phyloP scores from a whole-genome alignment of 768 basidiomycete genomes.

The Psilocybe subaeruginosa region DNA sequence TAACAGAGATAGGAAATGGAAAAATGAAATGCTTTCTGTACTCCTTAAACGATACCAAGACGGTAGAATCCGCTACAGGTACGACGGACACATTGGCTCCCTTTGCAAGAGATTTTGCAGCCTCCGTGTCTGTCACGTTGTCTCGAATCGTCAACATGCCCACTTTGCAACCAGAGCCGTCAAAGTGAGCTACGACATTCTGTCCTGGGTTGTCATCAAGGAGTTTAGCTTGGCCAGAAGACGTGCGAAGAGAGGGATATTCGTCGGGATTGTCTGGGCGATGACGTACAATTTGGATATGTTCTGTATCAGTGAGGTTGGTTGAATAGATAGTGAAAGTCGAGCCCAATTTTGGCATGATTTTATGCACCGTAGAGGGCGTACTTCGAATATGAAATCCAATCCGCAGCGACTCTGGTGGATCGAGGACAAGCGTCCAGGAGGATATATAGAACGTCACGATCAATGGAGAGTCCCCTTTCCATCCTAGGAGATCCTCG shows the following conservation, averaged over 20 bases:
- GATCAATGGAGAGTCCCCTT: conserved; percentile 36
- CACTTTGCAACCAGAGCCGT: conserved; percentile 5
- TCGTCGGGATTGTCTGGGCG: conserved; percentile 27
- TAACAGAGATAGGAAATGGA: conserved; percentile 46
- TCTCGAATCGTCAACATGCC: conserved; percentile 21
- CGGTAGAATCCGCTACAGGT: conserved; percentile 34
- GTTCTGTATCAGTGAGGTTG: conserved; percentile 26
- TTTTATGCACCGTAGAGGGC: no score
- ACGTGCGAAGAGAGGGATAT: not conserved
- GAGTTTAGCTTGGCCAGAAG: not conserved
- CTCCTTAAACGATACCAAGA: conserved; percentile 31
- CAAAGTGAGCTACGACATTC: conserved; percentile 5
- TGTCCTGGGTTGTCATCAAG: conserved; percentile 1
- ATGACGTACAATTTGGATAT: conserved; percentile 34
- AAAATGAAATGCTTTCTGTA: conserved; percentile 33
- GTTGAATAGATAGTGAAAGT: conserved; percentile 30
- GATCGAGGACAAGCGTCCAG: conserved; percentile 29
- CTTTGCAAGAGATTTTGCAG: conserved; percentile 21
- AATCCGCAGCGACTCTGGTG: conserved; percentile 6
- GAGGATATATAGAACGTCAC: conserved; percentile 38
- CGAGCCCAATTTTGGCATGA: conserved; percentile 25
- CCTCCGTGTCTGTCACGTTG: conserved; percentile 21
- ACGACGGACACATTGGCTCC: conserved; percentile 22
- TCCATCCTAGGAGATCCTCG: conserved; percentile 35
- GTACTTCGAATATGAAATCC: no score